Conservation (phyloP, 768 basidiomycete species). For the Tricholoma flavovirens region DNA sequence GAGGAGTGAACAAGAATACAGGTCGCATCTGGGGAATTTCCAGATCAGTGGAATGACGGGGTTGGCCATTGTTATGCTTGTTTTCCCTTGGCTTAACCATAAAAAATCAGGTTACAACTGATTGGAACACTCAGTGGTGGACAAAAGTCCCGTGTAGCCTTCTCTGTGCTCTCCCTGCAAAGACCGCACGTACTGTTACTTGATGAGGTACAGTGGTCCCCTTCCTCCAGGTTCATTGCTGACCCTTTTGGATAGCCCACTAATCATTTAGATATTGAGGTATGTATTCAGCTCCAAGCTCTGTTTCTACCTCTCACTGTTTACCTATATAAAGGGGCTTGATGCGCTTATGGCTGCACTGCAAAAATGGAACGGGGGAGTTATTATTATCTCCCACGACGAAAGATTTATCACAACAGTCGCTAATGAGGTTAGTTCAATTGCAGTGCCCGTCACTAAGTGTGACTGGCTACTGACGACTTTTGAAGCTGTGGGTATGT, state of each 20-base stretch:
- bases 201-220: slow-evolving; percentile 67
- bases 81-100: neutral
- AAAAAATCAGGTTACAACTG: slow-evolving; percentile 56
- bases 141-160: slow-evolving; percentile 94
- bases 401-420: slow-evolving; percentile 92
- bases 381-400: slow-evolving; percentile 93
- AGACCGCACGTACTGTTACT: slow-evolving; percentile 89
- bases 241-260: slow-evolving; percentile 54
- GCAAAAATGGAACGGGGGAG: slow-evolving; percentile 80
- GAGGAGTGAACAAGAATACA: slow-evolving; percentile 92
- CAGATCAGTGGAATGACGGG: slow-evolving; percentile 96
- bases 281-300: slow-evolving; percentile 18
- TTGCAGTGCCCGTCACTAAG: neutral
- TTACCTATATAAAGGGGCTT: slow-evolving; percentile 56
- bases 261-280: slow-evolving; percentile 95
- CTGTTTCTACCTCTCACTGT: neutral
- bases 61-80: slow-evolving; percentile 29
- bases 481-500: slow-evolving; percentile 83
- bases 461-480: slow-evolving; percentile 3
- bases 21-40: slow-evolving; percentile 92
- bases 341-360: slow-evolving; percentile 90
- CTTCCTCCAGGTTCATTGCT: neutral
- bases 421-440: slow-evolving; percentile 61
- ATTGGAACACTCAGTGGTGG: slow-evolving; percentile 94
- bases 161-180: slow-evolving; percentile 79